Percentiles rank a stretch among this genome's conserved stretches.
Conservation (phyloP, 768 basidiomycete genomes). For the Auriscalpium vulgare region DNA sequence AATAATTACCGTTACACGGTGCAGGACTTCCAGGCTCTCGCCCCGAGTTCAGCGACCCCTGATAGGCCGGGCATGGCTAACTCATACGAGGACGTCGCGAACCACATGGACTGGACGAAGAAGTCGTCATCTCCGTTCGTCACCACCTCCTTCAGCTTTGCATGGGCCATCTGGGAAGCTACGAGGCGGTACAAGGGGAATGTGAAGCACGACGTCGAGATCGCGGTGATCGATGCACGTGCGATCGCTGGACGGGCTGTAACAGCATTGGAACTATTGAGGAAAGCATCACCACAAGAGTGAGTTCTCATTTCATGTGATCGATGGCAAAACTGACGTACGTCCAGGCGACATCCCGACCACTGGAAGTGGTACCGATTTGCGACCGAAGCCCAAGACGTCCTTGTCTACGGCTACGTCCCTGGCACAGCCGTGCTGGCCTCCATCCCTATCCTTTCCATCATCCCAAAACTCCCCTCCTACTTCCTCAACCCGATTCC, state of each 20-base stretch:
- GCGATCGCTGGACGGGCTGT: conserved; percentile 49
- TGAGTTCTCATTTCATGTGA: conserved; percentile 26
- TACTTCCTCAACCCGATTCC: conserved; percentile 46
- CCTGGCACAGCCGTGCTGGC: conserved; percentile 58
- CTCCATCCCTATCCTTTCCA: conserved; percentile 57
- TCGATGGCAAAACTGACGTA: conserved; percentile 6
- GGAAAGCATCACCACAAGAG: conserved; percentile 45
- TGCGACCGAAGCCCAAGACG: conserved; percentile 68
- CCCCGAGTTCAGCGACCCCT: conserved; percentile 10
- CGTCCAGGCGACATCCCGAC: conserved; percentile 44
- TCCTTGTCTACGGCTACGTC: conserved; percentile 63
- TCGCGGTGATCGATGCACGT: conserved; percentile 68
- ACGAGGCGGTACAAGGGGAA: conserved; percentile 63
- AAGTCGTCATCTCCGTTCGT: conserved; percentile 60
- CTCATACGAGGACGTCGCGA: conserved; percentile 56
- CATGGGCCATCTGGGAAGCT: conserved; percentile 80
- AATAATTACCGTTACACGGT: conserved; percentile 23
- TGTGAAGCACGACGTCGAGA: conserved; percentile 69
- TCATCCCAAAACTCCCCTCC: conserved; percentile 63
- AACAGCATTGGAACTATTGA: conserved; percentile 58
- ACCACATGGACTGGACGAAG: conserved; percentile 76
- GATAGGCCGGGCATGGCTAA: conserved; percentile 13
- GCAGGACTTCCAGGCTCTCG: conserved; percentile 17
- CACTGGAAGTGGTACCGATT: conserved; percentile 75
- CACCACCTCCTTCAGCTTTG: conserved; percentile 73